Conservation (phyloP, 179 eudicot species). For the Heliamphora pulchella region DNA sequence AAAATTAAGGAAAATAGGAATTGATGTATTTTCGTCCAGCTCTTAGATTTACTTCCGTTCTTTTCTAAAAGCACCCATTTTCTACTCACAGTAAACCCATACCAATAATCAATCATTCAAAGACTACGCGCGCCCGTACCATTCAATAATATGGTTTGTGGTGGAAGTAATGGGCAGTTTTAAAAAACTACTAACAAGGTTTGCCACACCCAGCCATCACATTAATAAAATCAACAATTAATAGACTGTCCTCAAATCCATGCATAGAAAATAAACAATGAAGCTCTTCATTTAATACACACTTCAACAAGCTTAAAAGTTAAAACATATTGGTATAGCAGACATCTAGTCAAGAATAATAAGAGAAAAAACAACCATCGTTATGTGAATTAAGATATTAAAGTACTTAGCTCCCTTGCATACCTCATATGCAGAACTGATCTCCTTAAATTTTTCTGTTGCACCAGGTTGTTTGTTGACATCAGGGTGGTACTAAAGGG, state of each 20-base stretch:
- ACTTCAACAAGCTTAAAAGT: slow-evolving; percentile 1
- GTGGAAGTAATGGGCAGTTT: not conserved
- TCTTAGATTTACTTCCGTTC: not conserved
- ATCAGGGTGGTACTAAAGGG: slow-evolving; percentile 83
- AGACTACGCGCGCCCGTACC: not conserved
- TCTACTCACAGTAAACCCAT: not conserved
- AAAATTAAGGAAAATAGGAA: not conserved
- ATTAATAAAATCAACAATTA: not conserved
- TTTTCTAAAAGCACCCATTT: not conserved
- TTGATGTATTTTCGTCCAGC: not conserved
- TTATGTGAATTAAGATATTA: not conserved
- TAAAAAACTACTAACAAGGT: not conserved
- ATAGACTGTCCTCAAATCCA: not conserved
- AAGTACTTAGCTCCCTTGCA: not conserved
- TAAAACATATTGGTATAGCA: not conserved
- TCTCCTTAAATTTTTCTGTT: slow-evolving; percentile 96
- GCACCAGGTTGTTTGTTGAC: slow-evolving; percentile 97
- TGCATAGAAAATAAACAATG: not conserved
- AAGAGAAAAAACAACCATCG: not conserved
- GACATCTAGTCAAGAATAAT: not conserved
- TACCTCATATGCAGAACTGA: slow-evolving; percentile 98
- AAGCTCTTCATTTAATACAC: slow-evolving; percentile 1
- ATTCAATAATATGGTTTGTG: not conserved
- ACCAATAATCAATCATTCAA: not conserved
- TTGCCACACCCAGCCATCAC: not conserved